These are phyloP conservation scores for Alternaria tenuissima DNA, from an alignment of 2,329 filamentous ascomycete genomes.

Conservation along the genomic window DNA sequence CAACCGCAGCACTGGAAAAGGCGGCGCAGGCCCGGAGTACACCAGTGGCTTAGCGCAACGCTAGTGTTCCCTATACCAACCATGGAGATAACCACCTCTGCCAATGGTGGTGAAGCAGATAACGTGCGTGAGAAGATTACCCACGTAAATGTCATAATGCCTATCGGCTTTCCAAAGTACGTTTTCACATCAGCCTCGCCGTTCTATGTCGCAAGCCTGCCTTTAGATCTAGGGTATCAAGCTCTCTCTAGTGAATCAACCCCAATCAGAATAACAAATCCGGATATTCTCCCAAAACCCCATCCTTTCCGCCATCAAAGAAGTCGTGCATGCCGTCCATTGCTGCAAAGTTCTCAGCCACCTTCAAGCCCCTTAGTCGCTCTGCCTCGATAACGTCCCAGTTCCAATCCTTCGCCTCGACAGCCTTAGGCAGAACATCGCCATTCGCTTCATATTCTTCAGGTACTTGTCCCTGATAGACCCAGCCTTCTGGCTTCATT, in stretches of 20 bases:
- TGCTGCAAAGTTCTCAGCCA: conserved; percentile 63
- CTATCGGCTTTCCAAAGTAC: not conserved
- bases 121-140: not conserved
- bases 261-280: conserved; percentile 43
- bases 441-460: conserved; percentile 21
- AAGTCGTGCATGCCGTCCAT: conserved; percentile 64
- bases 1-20: conserved; percentile 7
- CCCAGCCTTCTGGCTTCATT: conserved; percentile 68
- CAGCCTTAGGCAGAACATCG: conserved; percentile 38
- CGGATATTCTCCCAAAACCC: conserved; percentile 55
- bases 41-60: conserved; percentile 2
- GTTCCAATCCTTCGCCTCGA: conserved; percentile 59
- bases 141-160: not conserved
- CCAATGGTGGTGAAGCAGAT: not conserved
- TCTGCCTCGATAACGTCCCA: conserved; percentile 69
- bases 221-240: conserved; percentile 3
- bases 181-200: not conserved
- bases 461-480: conserved; percentile 24
- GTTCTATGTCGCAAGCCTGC: not conserved
- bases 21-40: not conserved
- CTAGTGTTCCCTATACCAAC: not conserved
- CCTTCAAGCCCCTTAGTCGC: conserved; percentile 61
- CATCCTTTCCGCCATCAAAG: conserved; percentile 55
- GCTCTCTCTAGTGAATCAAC: not conserved
- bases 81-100: not conserved